phyloP scores from a whole-genome alignment of 176 grass and related monocot species.

The Raddia distichophylla region DNA sequence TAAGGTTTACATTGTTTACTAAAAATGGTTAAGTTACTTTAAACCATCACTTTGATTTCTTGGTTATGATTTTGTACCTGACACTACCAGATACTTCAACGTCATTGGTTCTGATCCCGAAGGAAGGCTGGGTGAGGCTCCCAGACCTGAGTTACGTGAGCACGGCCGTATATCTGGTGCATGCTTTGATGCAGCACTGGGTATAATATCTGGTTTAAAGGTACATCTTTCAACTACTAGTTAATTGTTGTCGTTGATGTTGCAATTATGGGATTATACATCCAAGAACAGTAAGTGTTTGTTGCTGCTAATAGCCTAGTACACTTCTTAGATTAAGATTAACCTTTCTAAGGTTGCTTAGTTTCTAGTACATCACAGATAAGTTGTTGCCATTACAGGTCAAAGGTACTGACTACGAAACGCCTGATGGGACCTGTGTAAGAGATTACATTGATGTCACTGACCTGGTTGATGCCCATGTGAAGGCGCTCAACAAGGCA shows the following conservation, averaged over 20 bases:
- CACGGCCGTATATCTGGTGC: constrained; percentile 91
- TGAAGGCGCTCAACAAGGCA: constrained; percentile 88
- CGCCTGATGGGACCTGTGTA: constrained; percentile 79
- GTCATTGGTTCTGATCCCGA: constrained; percentile 94
- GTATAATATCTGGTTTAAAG: constrained; percentile 89
- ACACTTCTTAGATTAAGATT: neutral
- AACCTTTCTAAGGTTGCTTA: neutral
- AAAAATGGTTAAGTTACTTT: neutral
- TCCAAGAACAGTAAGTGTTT: neutral
- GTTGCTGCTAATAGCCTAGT: neutral
- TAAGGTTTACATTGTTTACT: constrained; percentile 52
- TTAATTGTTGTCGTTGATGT: neutral
- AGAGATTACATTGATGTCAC: constrained; percentile 96
- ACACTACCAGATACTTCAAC: constrained; percentile 79
- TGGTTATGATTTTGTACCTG: neutral
- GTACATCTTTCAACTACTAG: constrained; percentile 18
- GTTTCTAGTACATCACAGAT: neutral
- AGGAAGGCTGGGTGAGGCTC: constrained; percentile 86
- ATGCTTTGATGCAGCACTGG: constrained; percentile 89
- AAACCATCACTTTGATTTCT: neutral
- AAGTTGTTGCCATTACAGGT: constrained; percentile 47
- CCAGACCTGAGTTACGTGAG: constrained; percentile 77
- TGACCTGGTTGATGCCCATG: constrained; percentile 88
- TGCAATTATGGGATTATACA: neutral
- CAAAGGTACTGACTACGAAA: constrained; percentile 91